Base-by-base conservation (phyloP, 2,329 filamentous ascomycete genomes). In the Verticillium alfalfae region DNA sequence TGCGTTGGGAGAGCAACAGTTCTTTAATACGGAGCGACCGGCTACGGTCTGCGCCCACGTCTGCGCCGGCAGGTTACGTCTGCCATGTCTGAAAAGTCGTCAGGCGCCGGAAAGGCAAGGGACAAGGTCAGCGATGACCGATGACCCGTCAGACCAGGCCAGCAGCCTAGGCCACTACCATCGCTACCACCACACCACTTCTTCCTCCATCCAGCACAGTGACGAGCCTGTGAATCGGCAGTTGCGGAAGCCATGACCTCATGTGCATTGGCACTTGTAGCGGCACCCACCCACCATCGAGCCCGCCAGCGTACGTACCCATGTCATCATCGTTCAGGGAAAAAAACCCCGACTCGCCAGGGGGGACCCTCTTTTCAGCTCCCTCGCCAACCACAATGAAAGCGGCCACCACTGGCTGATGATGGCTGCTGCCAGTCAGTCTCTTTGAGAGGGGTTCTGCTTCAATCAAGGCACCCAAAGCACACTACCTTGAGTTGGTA, bases 221-320 rank as follows among this genome's bases (percentile, higher is more conserved):
- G 57, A 63, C 60, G 63, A 61, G 59, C 61, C 57, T 60, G 62
- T 52, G 37, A 62, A 65, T 64, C 64, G 64, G 64, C 64, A 65
- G 52, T 65, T 61, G 64, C 64, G 64, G 61, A 59, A 60, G 64
- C 62, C 59, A 65, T 65, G 64, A 65, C 64, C 60, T 65, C 64
- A 66, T 57, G 56, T 57, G 45, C 45, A 52, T 52, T 52, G 45
- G 45, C n/a, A 52, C 45, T 52, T 52, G 45, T 18, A 52, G n/a
- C 45, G 45, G 45, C 45, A 49, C 45, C 18, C 45, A 18, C 45
- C 45, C 45, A 49, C 18, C 45, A 49, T 26, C 26, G 45, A 52
- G 18, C 39, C 16, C 45, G n/a, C 45, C 45, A n/a, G 4, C 22
- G 45, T n/a, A 18, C 45, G 45, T 18, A n/a, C 45, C 45, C n/a